Evolutionary conservation across 2,329 filamentous ascomycete genomes (phyloP).

Genomic region (Seiridium unicorne): DNA sequence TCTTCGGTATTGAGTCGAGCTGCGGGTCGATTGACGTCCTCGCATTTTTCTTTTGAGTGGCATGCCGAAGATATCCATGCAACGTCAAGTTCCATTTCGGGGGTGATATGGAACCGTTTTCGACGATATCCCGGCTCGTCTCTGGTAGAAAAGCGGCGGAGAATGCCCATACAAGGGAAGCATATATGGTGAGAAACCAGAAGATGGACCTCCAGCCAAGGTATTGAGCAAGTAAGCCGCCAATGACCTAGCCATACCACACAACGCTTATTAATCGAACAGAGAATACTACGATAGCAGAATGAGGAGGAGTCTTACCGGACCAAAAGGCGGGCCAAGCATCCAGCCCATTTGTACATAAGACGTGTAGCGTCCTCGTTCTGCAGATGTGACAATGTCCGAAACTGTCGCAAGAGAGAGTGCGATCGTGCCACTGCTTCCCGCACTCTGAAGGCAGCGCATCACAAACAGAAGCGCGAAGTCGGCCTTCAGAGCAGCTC

Average conservation of each 20-base stretch:
- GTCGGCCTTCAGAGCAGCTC: constrained; percentile 28
- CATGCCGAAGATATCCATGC: background rate
- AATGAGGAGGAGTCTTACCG: background rate
- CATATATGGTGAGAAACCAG: constrained; percentile 46
- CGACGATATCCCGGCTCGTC: constrained; percentile 7
- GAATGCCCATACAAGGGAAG: constrained; percentile 29
- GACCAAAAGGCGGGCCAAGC: constrained; percentile 24
- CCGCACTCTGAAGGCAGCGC: constrained; percentile 38
- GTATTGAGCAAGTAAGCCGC: constrained; percentile 46
- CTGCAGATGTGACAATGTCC: constrained; percentile 33
- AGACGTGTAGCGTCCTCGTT: constrained; percentile 38
- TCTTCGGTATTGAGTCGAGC: constrained; percentile 24
- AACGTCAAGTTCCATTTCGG: background rate
- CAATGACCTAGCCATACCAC: constrained; percentile 31
- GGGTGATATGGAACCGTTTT: constrained; percentile 6
- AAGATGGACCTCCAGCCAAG: constrained; percentile 52
- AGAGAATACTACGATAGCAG: no score
- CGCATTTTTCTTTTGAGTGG: constrained; percentile 43
- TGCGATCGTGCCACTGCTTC: constrained; percentile 42
- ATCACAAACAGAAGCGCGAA: constrained; percentile 36
- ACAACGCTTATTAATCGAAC: no score
- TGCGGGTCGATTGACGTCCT: no score
- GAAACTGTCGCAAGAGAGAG: constrained; percentile 36
- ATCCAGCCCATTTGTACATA: constrained; percentile 30
- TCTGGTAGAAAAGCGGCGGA: constrained; percentile 36